phyloP scores from a whole-genome alignment of 306 rosid species.

The Cucumis melo region DNA sequence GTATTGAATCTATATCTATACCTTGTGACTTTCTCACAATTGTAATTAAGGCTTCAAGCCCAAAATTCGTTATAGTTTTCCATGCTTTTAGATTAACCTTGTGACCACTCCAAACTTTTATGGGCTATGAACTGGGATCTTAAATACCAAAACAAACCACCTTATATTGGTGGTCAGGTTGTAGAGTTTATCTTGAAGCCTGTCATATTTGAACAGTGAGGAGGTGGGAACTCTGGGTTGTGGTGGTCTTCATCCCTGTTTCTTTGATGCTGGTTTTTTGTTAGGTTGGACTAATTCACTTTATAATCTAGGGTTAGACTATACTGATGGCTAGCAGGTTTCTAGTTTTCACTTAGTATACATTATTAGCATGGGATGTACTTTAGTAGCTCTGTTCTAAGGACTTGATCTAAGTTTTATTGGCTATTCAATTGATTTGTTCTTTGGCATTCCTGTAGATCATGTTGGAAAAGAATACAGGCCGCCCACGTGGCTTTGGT shows the following conservation, averaged over 20 bases:
- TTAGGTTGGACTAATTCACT: not conserved
- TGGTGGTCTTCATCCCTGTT: not conserved
- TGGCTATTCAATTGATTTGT: not conserved
- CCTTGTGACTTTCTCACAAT: not conserved
- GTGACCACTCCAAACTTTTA: not conserved
- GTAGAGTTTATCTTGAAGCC: not conserved
- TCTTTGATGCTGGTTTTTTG: not conserved
- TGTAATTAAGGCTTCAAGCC: not conserved
- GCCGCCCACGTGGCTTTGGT: constrained; percentile 97
- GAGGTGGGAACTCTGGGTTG: not conserved
- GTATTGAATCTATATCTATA: not conserved
- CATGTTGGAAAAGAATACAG: constrained; percentile 87
- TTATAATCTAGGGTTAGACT: not conserved
- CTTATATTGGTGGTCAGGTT: not conserved
- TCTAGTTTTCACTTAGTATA: not conserved
- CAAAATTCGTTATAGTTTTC: not conserved
- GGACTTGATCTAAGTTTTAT: not conserved
- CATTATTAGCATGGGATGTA: not conserved
- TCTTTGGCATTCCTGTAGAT: constrained; percentile 45
- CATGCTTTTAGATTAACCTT: not conserved
- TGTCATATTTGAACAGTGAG: not conserved
- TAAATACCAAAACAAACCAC: not conserved
- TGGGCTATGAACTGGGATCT: not conserved
- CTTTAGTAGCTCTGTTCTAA: not conserved
- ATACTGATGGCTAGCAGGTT: not conserved